Base-by-base conservation (phyloP, 768 basidiomycete genomes). In the Rubroboletus satanas region DNA sequence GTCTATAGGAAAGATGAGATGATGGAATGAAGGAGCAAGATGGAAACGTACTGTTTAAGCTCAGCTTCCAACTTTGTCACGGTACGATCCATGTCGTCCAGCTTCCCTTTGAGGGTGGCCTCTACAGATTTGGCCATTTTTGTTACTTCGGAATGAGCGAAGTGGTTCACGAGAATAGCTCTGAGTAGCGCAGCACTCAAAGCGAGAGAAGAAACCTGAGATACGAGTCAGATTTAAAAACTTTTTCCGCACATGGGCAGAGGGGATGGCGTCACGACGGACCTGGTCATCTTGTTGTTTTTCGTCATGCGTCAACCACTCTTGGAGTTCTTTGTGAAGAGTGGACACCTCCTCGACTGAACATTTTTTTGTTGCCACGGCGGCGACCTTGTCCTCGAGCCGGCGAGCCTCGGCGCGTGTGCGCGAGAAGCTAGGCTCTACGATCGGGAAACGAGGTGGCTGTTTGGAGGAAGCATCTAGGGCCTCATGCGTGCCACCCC, bases 271-370 rank as follows among this genome's bases (percentile, higher is more conserved):
- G 2, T 28, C 7, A 26, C 11, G 35, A 49, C 48, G 26, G 64
- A 88, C 89, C 74, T 85, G 83, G 56, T 85, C 83, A 62, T 83
- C 80, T 65, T 70, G 62, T 62, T 66, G 65, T 68, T 82, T 83
- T 60, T 71, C 75, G 62, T 85, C 84, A 49, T 81, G 74, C 43
- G 74, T 75, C 53, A 92, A 71, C 88, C 88, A 92, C 57, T 83
- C 82, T 68, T 88, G 81, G 58, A 92, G 78, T 73, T 92, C 90
- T 66, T 83, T 81, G 73, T 89, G 87, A 59, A 92, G 80, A 56
- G 79, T 74, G 49, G 83, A 81, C 49, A 92, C 87, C 75, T 92
- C 90, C 70, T 91, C 90, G 56, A 92, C 89, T 37, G 88, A 89
- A 74, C 87, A 90, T 79, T 88, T 90, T 82, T 88, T 88, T 14